Conservation (phyloP, 169 alveolate genomes). For the Ophryocystis elektroscirrha region DNA sequence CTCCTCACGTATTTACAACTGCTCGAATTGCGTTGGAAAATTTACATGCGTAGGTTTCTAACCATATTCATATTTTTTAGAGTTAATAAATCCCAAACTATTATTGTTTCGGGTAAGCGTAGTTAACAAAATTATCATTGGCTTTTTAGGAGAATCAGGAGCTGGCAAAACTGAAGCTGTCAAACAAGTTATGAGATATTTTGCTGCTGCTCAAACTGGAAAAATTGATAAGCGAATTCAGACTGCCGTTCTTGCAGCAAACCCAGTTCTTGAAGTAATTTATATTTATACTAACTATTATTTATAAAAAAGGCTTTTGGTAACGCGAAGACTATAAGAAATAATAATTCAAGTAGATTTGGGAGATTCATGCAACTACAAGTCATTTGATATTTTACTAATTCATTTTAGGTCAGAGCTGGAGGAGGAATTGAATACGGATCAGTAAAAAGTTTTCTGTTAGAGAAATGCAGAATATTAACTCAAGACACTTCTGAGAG, state of each 20-base stretch:
- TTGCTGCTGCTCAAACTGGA: conserved; percentile 12
- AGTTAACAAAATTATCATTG: conserved; percentile 35
- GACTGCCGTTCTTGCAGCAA: conserved; percentile 48
- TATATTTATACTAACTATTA: neutral
- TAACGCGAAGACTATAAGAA: conserved; percentile 88
- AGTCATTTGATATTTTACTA: conserved; percentile 47
- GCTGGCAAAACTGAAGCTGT: conserved; percentile 98
- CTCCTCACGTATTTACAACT: conserved; percentile 60
- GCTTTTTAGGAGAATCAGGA: conserved; percentile 98
- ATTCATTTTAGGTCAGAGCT: conserved; percentile 21
- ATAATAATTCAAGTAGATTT: conserved; percentile 86
- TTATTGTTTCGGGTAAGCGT: conserved; percentile 7
- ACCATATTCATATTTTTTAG: too few species aligned
- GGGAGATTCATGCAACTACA: conserved; percentile 83
- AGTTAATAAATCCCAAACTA: conserved; percentile 11
- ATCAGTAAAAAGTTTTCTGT: conserved; percentile 67
- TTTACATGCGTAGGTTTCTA: neutral
- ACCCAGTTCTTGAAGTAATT: conserved; percentile 28
- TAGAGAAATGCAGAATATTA: conserved; percentile 86
- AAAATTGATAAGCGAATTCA: conserved; percentile 5
- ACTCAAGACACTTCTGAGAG: conserved; percentile 62
- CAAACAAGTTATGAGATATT: conserved; percentile 28
- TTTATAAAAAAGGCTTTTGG: conserved; percentile 66
- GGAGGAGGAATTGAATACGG: conserved; percentile 62
- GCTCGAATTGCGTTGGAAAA: conserved; percentile 28